Evolutionary conservation across 2,329 filamentous ascomycete species (phyloP).

Genomic region (Colletotrichum sojae): DNA sequence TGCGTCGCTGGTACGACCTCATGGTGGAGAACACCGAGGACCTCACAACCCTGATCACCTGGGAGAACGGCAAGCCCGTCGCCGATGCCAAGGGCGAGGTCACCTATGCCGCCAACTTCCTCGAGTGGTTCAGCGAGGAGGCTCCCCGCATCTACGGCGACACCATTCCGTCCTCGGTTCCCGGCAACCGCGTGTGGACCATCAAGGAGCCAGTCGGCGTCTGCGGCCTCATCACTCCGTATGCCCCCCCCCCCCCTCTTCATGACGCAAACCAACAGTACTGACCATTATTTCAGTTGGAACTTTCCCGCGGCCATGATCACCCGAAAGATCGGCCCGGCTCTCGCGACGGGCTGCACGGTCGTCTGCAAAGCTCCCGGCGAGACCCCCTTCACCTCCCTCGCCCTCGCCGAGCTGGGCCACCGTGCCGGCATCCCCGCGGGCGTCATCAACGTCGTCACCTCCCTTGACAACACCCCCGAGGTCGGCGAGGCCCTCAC

Average conservation of each 20-base stretch:
- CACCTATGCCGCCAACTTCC: slow-evolving; percentile 80
- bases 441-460: slow-evolving; percentile 92
- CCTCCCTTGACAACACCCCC: slow-evolving; percentile 82
- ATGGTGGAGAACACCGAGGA: slow-evolving; percentile 85
- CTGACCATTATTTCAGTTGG: slow-evolving; percentile 65
- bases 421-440: slow-evolving; percentile 89
- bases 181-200: slow-evolving; percentile 82
- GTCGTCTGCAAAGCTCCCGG: slow-evolving; percentile 92
- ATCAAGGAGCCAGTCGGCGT: slow-evolving; percentile 89
- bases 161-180: slow-evolving; percentile 78
- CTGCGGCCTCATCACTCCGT: slow-evolving; percentile 85
- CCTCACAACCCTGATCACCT: slow-evolving; percentile 85
- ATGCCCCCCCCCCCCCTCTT: slow-evolving; percentile 37
- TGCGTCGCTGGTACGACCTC: slow-evolving; percentile 86
- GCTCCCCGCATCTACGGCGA: slow-evolving; percentile 82
- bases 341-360: slow-evolving; percentile 94
- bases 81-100: slow-evolving; percentile 82
- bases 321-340: slow-evolving; percentile 78
- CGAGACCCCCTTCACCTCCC: slow-evolving; percentile 92
- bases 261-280: neutral
- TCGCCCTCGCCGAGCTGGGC: slow-evolving; percentile 89
- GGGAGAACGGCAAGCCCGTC: slow-evolving; percentile 90
- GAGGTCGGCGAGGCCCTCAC: slow-evolving; percentile 85
- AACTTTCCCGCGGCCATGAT: slow-evolving; percentile 89
- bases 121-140: slow-evolving; percentile 88